Base-by-base conservation (phyloP, 2,329 filamentous ascomycete genomes). In the Phialophora macrospora region DNA sequence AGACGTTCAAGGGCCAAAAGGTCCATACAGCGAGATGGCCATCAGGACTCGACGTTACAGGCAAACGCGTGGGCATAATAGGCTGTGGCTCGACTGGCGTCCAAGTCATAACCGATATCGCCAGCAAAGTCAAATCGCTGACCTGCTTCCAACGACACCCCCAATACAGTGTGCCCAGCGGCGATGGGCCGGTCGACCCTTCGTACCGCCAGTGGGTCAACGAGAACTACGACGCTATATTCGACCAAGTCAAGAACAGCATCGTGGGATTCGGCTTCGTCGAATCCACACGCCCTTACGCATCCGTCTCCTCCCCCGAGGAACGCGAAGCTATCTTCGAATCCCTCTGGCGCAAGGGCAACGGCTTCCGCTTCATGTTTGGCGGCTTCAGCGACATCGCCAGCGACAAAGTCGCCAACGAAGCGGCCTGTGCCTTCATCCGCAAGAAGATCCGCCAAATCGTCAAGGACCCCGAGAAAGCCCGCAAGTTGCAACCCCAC, bases 81-180 rank as follows among this genome's bases (percentile, higher is more conserved):
- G 88, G 88, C 8, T 89, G 86, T 0, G 88, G 87, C 1, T 84
- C 87, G 0, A 85, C 86, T 0, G 87, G 87, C 0, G 83, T 89
- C 1, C 87, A 90, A 70, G 83, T 72, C 24, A 73, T 72, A 9
- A 73, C 62, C 64, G 72, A 52, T 70, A 72, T 60, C 12, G 60
- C 70, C 22, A 44, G 65, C 32, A 78, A 73, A 63, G 76, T 77
- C 14, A 64, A 72, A 32, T 68, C 65, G 0, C 60, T 78, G 48
- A 69, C 68, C 17, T 73, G 68, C 38, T 78, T 80, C 69, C 75
- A 79, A 61, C 73, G 79, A 14, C 72, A 73, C 17, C 77, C 79
- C 2, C 60, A 65, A 28, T 69, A 65, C 49, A 63, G 62, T 49
- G 64, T 65, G 11, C 59, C 64, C 24, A 60, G 67, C 30, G 54